Base-by-base conservation (phyloP, 2,329 filamentous ascomycete genomes). In the Epichloe bromicola region DNA sequence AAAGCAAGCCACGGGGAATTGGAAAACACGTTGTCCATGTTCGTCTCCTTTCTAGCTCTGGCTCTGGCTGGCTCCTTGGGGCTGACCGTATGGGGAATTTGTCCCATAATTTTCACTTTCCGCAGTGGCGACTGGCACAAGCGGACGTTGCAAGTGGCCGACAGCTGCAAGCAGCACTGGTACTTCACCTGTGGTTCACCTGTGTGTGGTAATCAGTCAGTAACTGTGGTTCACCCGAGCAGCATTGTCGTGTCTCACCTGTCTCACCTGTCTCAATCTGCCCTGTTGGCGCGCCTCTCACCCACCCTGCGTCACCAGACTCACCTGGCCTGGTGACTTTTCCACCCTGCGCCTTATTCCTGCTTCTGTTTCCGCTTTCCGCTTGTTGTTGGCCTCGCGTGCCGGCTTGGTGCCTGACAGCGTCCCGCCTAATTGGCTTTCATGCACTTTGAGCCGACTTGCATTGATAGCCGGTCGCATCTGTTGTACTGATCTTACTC, bases 381-480 rank as follows among this genome's bases (percentile, higher is more conserved):
- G 26, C 26, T 11, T 30, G 8, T 30, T 11, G 26, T 30, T 30
- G 8, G 33, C 30, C 37, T 43, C 44, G 23, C 37, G 17, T 37
- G n/a, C 11, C 19, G 39, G 40, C 38, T 43, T 45, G 51, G 45
- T 51, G 52, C 50, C 39, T 51, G 50, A 26, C 50, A 26, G 40
- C n/a, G 26, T 30, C 45, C 44, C 49, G 39, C 38, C 49, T 48
- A 23, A 51, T 44, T 50, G 47, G 51, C 20, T 47, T 47, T 52
- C 38, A 50, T 50, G 48, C 48, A 48, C 34, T 45, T 48, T 38
- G 48, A 36, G 49, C 7, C 34, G 40, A 51, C 52, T 50, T 51
- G 51, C 51, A 52, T 52, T 40, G 39, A 52, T 43, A 49, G 51
- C 46, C 46, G 39, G 40, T 36, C 40, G 39, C 50, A 45, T 37